Base-by-base conservation (phyloP, 2,329 filamentous ascomycete genomes). In the Diaporthe vaccinii region DNA sequence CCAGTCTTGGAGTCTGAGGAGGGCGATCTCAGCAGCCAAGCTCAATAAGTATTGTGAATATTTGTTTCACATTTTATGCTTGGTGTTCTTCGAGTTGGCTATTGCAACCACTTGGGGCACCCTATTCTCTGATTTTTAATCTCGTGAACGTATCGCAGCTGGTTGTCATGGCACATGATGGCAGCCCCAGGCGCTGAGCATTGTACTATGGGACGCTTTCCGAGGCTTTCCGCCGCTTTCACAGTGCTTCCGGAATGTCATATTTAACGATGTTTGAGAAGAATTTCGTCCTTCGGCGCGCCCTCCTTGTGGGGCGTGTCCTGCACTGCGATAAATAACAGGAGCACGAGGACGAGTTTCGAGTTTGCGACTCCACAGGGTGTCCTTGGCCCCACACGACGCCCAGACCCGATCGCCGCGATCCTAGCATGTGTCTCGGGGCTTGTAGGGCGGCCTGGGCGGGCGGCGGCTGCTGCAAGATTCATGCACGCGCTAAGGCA, bases 401-500 rank as follows among this genome's bases (percentile, higher is more conserved):
- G 65, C 65, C 31, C 14, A 68, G 65, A 28, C 65, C 65, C 65
- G 65, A 68, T 68, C 65, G 46, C 44, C 46, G 44, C 28, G 28
- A 68, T 68, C 62, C 31, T 31, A 36, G 31, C 28, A 58, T 36
- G 20, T 67, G 46, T 53, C 62, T 65, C 65, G 62, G 62, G 25
- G 44, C 31, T 25, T 22, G 46, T 36, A 51, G 65, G 57, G 57
- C 57, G 15, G 53, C 28, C 53, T 57, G 28, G 53, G 53, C 20
- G 25, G 14, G 25, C 17, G 4, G 46, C n/a, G n/a, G 65, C 65
- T 8, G 65, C 46, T 68, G 65, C 65, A 53, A 68, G 65, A 68
- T 68, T 39, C 65, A 68, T 68, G 65, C 65, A 53, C 31, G 44
- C 62, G 62, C 62, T 68, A 68, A 25, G 10, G 46, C 31, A 51